Base-by-base conservation (phyloP, 2,329 filamentous ascomycete genomes). In the Exophiala alcalophila region DNA sequence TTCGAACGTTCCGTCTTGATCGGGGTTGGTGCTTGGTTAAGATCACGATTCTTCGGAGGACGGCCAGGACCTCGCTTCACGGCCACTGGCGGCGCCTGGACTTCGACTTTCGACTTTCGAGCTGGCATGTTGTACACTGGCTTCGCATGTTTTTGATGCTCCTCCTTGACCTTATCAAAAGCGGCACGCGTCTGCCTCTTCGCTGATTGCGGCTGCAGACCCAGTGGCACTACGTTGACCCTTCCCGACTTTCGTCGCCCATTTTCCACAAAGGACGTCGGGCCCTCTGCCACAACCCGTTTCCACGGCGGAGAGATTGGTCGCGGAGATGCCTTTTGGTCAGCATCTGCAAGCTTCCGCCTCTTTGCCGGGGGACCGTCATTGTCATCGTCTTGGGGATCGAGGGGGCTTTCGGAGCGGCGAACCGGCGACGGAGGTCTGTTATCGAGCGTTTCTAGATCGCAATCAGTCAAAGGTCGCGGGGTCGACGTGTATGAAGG, bases 271-370 rank as follows among this genome's bases (percentile, higher is more conserved):
- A 94, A 90, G 1, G 86, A 84, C 3, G 91, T 92, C 15, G 92
- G 92, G 0, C 92, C 92, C 19, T 94, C 86, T 27, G 85, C 87
- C 46, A 77, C 77, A 50, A 86, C 77, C 59, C 81, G 86, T 70
- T 92, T 97, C 92, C 92, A 98, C 15, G 92, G 92, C 53, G 92
- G 92, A 51, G 91, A 97, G 27, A 62, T 55, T 31, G 64, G 61
- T 32, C 68, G 63, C n/a, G 67, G 61, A 18, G 62, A 65, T 45
- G 60, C 59, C 42, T 59, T 64, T 15, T 57, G 54, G 25, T 45
- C 47, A 33, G 46, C 19, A 18, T 64, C 65, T 49, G 60, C 61
- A 39, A 72, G 56, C 51, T 67, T 70, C 52, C 67, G 62, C 52
- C 65, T 69, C 57, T 73, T 73, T 5, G 65, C 61, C 34, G 68